phyloP scores from a whole-genome alignment of 768 basidiomycete species.

The Panellus pusillus region DNA sequence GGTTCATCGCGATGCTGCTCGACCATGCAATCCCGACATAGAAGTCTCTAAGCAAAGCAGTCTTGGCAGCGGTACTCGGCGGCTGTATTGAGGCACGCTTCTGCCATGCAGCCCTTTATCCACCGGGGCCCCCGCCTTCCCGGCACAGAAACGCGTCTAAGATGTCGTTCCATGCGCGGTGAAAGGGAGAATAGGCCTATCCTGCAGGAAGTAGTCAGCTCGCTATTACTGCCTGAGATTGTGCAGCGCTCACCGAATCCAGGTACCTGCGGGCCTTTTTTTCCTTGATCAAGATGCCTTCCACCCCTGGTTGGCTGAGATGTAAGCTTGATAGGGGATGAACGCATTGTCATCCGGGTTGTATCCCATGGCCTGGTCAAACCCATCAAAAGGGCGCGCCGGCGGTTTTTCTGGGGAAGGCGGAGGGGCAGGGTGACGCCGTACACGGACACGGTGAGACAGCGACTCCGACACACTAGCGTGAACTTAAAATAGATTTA shows the following conservation, averaged over 20 bases:
- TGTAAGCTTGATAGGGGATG: neutral
- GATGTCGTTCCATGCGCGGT: constrained; percentile 5
- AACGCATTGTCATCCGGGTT: neutral
- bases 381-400: neutral
- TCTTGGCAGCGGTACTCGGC: constrained; percentile 13
- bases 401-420: constrained; percentile 2
- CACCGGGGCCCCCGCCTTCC: constrained; percentile 18
- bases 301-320: neutral
- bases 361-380: constrained; percentile 3
- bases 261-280: neutral
- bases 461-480: too few relatives aligned
- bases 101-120: constrained; percentile 10
- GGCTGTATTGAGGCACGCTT: neutral
- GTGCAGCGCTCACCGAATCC: constrained; percentile 6
- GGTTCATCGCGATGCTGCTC: constrained; percentile 15
- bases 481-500: too few relatives aligned
- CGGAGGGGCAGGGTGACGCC: neutral
- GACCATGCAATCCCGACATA: constrained; percentile 19
- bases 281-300: neutral
- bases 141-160: constrained; percentile 15
- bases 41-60: constrained; percentile 11
- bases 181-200: neutral
- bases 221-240: too few relatives aligned
- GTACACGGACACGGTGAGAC: too few relatives aligned
- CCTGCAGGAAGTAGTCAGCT: neutral